Base-by-base conservation (phyloP, 2,329 filamentous ascomycete genomes). In the Mariannaea elegans region DNA sequence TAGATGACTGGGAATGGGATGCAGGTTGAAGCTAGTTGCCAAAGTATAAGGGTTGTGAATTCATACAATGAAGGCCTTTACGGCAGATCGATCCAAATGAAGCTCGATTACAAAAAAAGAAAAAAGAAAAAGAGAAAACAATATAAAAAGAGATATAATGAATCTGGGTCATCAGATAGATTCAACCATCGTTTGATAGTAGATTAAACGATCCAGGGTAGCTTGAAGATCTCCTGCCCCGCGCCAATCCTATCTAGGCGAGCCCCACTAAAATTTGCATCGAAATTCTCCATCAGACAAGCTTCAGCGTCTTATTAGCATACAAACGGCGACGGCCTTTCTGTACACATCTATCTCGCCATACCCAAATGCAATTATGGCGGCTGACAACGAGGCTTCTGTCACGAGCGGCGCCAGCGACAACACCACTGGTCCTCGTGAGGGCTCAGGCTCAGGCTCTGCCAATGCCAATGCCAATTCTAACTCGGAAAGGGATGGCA, bases 331-430 rank as follows among this genome's bases (percentile, higher is more conserved):
- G 31, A 46, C 46, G 45, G 16, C 44, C 18, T 46, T 16, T 50
- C 36, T n/a, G 34, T 50, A 23, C 47, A 18, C 14, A n/a, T 24
- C 27, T 46, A 16, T 19, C 24, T 24, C 64, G 56, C 67, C 66
- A 51, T 66, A 64, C 64, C 52, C 61, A 67, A 61, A 76, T 76
- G 73, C 69, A 70, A 67, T 42, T 59, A 76, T 76, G 74, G 73
- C 72, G 63, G 66, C 68, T 65, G 65, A 65, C 64, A 66, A 71
- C 58, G 73, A 74, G 56, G 56, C 65, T 71, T 59, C 67, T 72
- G 64, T 65, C 63, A 60, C 69, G 64, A 69, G 64, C 56, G 60
- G 67, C 58, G 61, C 65, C 45, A 59, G 50, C 29, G 56, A 66
- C 58, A 60, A 65, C 42, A 61, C 50, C 32, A 56, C 66, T 39